Conservation (phyloP, 306 rosid genomes). For the Lotus japonicus region DNA sequence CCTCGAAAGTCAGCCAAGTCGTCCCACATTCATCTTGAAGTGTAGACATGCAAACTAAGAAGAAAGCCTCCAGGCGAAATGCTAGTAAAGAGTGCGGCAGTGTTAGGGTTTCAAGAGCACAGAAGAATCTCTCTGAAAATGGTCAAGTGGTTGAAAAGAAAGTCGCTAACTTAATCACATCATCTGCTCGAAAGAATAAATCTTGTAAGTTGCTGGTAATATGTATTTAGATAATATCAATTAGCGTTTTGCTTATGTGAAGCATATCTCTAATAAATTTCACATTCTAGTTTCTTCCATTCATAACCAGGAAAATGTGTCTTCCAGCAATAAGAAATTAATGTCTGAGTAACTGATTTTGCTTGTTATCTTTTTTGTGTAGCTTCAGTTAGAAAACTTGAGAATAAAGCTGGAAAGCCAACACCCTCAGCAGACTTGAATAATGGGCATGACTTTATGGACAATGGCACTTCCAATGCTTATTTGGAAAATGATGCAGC, state of each 20-base stretch:
- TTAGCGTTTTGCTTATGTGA: not conserved
- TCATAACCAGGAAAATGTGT: not conserved
- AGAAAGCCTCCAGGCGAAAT: slow-evolving; percentile 47
- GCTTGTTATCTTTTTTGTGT: slow-evolving; percentile 12
- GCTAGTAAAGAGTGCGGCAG: slow-evolving; percentile 41
- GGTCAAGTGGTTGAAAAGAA: slow-evolving; percentile 52
- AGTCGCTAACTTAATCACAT: slow-evolving; percentile 57
- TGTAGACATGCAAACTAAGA: slow-evolving; percentile 68
- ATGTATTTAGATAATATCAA: not conserved
- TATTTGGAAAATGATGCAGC: slow-evolving; percentile 51
- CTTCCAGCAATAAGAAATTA: not conserved
- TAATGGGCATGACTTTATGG: slow-evolving; percentile 34
- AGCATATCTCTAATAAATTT: too few species aligned
- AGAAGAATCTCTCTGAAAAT: slow-evolving; percentile 49
- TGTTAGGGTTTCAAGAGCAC: slow-evolving; percentile 62
- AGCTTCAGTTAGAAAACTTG: slow-evolving; percentile 46
- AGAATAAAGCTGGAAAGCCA: slow-evolving; percentile 51
- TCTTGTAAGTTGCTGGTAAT: slow-evolving; percentile 41
- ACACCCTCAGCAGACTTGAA: slow-evolving; percentile 33
- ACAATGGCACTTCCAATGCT: slow-evolving; percentile 42
- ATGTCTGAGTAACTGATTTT: slow-evolving; percentile 2
- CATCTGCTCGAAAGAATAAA: slow-evolving; percentile 65
- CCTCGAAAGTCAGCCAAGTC: slow-evolving; percentile 10
- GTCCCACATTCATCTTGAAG: slow-evolving; percentile 5
- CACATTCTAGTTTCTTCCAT: not conserved